phyloP scores from a whole-genome alignment of 2,329 filamentous ascomycete species.

The Cladorrhinum sp. region DNA sequence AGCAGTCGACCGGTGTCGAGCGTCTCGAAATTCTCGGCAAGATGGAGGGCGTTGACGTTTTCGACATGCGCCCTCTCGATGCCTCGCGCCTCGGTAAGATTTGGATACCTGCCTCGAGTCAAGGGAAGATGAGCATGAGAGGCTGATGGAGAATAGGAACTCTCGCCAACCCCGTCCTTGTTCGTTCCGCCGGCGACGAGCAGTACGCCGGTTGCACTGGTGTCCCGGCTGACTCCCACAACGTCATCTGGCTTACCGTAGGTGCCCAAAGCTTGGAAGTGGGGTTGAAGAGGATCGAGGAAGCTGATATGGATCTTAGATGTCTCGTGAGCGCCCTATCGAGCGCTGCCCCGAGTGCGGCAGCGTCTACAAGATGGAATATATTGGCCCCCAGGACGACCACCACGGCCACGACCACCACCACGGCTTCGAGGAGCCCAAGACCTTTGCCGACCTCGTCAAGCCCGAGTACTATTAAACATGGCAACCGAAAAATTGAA shows the following conservation, averaged over 20 bases:
- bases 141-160: constrained; percentile 59
- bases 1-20: constrained; percentile 96
- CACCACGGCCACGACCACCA: constrained; percentile 42
- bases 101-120: neutral
- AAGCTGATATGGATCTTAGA: constrained; percentile 44
- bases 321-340: constrained; percentile 83
- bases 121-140: neutral
- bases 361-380: constrained; percentile 96
- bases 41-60: constrained; percentile 97
- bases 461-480: constrained; percentile 87
- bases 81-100: constrained; percentile 75
- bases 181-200: constrained; percentile 91
- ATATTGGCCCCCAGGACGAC: constrained; percentile 79
- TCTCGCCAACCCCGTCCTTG: constrained; percentile 81
- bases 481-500: neutral
- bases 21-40: constrained; percentile 98
- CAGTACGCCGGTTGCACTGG: constrained; percentile 97
- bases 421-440: constrained; percentile 74
- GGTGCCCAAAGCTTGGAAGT: constrained; percentile 35
- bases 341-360: constrained; percentile 98
- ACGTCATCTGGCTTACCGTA: constrained; percentile 87
- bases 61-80: constrained; percentile 97
- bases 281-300: constrained; percentile 12
- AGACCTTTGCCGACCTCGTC: constrained; percentile 95
- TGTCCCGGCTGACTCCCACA: constrained; percentile 86